Evolutionary conservation across 176 grass and related monocot species (phyloP).

Genomic region (Areca catechu): DNA sequence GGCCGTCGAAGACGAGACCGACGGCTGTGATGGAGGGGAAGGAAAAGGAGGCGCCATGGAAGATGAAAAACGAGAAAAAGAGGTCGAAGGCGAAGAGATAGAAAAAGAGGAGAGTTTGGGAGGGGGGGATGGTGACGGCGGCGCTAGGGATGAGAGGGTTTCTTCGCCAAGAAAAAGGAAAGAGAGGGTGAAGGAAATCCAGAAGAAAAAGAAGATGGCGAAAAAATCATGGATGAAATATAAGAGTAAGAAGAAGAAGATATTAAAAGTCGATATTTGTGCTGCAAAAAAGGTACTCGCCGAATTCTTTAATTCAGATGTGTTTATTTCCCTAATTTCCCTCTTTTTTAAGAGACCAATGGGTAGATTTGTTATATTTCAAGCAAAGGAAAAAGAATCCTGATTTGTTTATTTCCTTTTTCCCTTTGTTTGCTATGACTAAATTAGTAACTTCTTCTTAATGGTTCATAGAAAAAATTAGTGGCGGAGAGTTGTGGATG

Average conservation of each 20-base stretch:
- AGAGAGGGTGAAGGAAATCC: not conserved
- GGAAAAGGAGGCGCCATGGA: not conserved
- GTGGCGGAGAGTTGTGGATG: too few relatives aligned
- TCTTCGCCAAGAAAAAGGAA: slow-evolving; percentile 19
- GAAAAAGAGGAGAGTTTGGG: slow-evolving; percentile 9
- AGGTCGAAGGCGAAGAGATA: not conserved
- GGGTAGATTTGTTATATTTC: too few relatives aligned
- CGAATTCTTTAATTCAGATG: too few relatives aligned
- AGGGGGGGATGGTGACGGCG: slow-evolving; percentile 8
- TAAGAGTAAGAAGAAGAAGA: slow-evolving; percentile 21
- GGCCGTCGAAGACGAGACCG: slow-evolving; percentile 13
- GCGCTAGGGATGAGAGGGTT: slow-evolving; percentile 13
- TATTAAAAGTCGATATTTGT: slow-evolving; percentile 22
- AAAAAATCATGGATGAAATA: slow-evolving; percentile 7
- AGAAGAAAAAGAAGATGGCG: too few relatives aligned
- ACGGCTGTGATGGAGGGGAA: slow-evolving; percentile 8
- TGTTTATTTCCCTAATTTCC: too few relatives aligned
- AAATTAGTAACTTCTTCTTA: too few relatives aligned
- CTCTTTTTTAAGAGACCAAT: too few relatives aligned
- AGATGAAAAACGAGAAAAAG: too few relatives aligned
- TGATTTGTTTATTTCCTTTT: too few relatives aligned
- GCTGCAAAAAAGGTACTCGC: slow-evolving; percentile 18
- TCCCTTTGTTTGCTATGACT: too few relatives aligned
- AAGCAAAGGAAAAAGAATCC: too few relatives aligned
- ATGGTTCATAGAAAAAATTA: too few relatives aligned